These are phyloP conservation scores for Podaxis mareebaensis DNA, from an alignment of 768 basidiomycete genomes.

Conservation along the genomic window DNA sequence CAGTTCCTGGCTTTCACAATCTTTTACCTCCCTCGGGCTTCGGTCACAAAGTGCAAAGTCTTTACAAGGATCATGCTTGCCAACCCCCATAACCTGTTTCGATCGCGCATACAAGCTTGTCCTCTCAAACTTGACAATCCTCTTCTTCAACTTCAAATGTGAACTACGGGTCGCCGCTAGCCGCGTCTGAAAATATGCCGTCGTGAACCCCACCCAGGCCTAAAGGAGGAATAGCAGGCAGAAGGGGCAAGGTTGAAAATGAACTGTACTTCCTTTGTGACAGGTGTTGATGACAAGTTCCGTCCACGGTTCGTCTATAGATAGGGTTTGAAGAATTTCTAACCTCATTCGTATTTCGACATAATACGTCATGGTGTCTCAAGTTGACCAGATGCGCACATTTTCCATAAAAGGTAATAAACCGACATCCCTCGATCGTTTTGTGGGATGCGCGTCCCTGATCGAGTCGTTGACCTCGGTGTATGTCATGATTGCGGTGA, in stretches of 20 bases:
- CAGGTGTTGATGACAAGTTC: background rate
- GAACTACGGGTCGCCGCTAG: no score
- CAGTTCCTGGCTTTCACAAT: background rate
- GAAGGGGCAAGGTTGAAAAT: background rate
- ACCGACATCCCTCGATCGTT: conserved; percentile 9
- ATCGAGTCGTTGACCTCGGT: background rate
- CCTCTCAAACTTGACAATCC: no score
- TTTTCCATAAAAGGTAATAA: conserved; percentile 10
- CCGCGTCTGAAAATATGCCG: no score
- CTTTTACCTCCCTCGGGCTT: no score
- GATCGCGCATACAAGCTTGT: no score
- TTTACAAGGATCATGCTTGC: no score
- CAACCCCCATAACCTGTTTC: no score
- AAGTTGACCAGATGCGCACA: conserved; percentile 7
- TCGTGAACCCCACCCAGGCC: no score
- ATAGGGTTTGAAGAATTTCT: conserved; percentile 1
- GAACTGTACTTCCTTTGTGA: background rate
- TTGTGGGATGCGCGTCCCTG: background rate
- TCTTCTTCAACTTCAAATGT: no score
- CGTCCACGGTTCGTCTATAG: background rate
- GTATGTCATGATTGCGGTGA: background rate
- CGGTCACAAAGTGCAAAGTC: no score
- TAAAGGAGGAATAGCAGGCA: no score
- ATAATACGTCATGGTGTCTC: conserved; percentile 14
- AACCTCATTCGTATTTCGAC: conserved; percentile 5